Percentiles rank a stretch among this genome's conserved stretches.
Evolutionary conservation across 345 rosid species (phyloP).

Genomic region (Hypericum androsaemum): DNA sequence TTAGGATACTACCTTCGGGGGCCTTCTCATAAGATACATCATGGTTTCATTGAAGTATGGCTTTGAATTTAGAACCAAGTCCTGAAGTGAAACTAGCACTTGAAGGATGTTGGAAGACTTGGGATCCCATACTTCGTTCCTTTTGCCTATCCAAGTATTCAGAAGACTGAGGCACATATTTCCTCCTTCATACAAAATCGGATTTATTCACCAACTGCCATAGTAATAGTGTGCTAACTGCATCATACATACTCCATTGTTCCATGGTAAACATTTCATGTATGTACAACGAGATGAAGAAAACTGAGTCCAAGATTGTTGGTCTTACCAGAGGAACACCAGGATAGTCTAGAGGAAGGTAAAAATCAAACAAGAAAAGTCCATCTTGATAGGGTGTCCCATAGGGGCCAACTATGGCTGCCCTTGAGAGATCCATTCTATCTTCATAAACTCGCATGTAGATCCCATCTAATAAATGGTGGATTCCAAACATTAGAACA

Average conservation of each 20-base stretch:
- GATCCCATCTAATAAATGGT: conserved; percentile 57
- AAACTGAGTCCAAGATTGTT: neutral
- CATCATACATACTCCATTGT: conserved; percentile 2
- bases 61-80: conserved; percentile 83
- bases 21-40: conserved; percentile 82
- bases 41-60: conserved; percentile 97
- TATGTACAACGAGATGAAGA: no score
- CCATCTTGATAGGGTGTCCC: conserved; percentile 99
- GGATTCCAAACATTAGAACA: conserved; percentile 6
- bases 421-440: conserved; percentile 88
- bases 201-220: conserved; percentile 96
- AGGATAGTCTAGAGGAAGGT: conserved; percentile 81
- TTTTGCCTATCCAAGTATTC: conserved; percentile 94
- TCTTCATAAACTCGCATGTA: conserved; percentile 85
- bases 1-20: conserved; percentile 54
- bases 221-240: conserved; percentile 95
- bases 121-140: conserved; percentile 97
- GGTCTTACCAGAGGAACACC: conserved; percentile 74
- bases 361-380: conserved; percentile 92
- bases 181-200: conserved; percentile 89
- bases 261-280: neutral
- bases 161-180: conserved; percentile 98
- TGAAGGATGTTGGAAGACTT: conserved; percentile 92
- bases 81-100: conserved; percentile 95
- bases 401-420: conserved; percentile 81